Conservation (phyloP, 345 rosid genomes). For the Hibiscus trionum region DNA sequence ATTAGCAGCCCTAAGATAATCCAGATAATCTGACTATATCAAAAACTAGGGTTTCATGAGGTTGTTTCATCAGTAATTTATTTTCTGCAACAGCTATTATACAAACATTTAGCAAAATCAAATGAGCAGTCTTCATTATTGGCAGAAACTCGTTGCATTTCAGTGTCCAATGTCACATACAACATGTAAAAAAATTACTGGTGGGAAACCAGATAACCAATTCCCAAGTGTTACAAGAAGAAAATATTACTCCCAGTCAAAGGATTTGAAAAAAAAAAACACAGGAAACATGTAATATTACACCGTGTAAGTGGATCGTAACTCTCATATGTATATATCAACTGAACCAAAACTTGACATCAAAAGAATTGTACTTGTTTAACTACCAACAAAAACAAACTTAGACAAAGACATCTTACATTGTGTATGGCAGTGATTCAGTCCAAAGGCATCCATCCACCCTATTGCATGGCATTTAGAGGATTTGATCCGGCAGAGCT, state of each 20-base stretch:
- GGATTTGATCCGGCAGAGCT: slow-evolving; percentile 27
- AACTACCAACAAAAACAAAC: neutral
- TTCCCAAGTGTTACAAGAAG: no score
- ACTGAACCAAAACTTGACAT: neutral
- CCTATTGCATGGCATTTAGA: slow-evolving; percentile 9
- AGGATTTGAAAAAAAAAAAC: neutral
- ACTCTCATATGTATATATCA: neutral
- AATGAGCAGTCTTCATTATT: neutral
- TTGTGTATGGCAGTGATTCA: neutral
- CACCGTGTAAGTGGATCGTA: no score
- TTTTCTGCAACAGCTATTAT: neutral
- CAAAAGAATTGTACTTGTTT: slow-evolving; percentile 5
- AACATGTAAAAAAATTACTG: no score
- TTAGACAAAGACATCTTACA: neutral
- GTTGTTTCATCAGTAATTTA: no score
- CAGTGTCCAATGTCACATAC: neutral
- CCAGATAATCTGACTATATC: no score
- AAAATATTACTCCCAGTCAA: neutral
- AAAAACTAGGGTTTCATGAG: no score
- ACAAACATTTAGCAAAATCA: neutral
- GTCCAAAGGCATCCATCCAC: neutral
- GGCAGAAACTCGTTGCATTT: neutral
- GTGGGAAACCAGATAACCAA: no score
- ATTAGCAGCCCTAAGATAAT: no score
- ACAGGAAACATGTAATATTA: neutral